Base-by-base conservation (phyloP, 345 rosid species). In the Toxicodendron radicans region DNA sequence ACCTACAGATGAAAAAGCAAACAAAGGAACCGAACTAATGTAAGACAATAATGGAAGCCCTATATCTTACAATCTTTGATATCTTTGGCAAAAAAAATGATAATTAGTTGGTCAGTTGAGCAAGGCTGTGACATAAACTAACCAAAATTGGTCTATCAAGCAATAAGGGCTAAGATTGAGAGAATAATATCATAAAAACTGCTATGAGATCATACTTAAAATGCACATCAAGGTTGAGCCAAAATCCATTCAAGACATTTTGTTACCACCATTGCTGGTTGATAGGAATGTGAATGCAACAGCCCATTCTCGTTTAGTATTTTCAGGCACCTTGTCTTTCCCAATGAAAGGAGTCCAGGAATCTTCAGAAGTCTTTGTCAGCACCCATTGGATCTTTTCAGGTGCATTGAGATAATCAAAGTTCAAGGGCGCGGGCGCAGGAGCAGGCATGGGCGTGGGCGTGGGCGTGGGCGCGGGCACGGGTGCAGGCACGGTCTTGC, bases 401-500 rank as follows among this genome's bases (percentile, higher is more conserved):
- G 91, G 89, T 46, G 80, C 73, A 58, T 74, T 71, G 3, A 27
- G 20, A 60, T 51, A 75, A 73, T 85, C 87, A 23, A 85, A 85
- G 38, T 58, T 73, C 61, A 54, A 46, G 1, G 27, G 17, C 3
- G 71, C 52, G 7, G 43, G 9, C 9, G 43, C 43, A 1, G 43
- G 9, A 0, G 43, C 43, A 8, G 43, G 43, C 7, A 8, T 38
- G 43, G 43, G 38, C 7, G 7, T 3, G 0, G 38, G 43, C 6
- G 43, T 38, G 8, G 43, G 43, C 7, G 43, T n/a, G n/a, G n/a
- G n/a, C n/a, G n/a, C n/a, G n/a, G n/a, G n/a, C n/a, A n/a, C 4
- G 2, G 24, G 9, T 6, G 71, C 52, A 10, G 43, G 43, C 1
- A 5, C 43, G 43, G 67, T 45, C 60, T 58, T 75, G 33, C 43